Evolutionary conservation across 371 early-diverging fungal genomes (phyloP), one percentile per base, ranked within the genome.

Genomic region (Mucor ambiguus): DNA sequence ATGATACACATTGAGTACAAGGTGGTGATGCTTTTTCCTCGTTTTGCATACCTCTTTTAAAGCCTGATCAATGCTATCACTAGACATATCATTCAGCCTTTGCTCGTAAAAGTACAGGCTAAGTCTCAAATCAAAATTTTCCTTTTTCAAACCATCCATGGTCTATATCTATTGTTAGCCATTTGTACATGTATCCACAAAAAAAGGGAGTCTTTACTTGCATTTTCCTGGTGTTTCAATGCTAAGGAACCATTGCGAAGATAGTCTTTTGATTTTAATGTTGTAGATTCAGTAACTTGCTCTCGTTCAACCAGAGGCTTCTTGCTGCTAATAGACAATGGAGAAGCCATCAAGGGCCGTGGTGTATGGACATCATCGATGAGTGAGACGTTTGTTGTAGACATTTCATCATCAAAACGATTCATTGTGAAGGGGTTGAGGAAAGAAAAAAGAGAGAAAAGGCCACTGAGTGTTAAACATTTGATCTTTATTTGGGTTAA

Each of bases 81-180:
- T 89, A 7, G 90, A 85, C 29, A 84, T 54, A 49, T 88, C 79
- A 20, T 72, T 77, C 20, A 90, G 64, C 9, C 82, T 71, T 44
- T 91, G 86, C 62, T 91, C 88, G 64, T 90, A 64, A 68, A 78
- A 88, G 69, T 87, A 92, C 8, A 89, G 80, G 32, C 85, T 83
- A 65, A 93, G 72, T 63, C 90, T 90, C 60, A 92, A 79, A 48
- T 81, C 80, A 65, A 91, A 92, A 67, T 85, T 89, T 32, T 90
- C 91, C 72, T 90, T 92, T 38, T 84, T 84, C 33, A 91, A 72
- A 7, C 68, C 76, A 66, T 93, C 92, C 57, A 93, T 81, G 1
- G 85, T 77, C 93, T 93, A 69, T 24, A 28, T 10, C n/a, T 37
- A 60, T 56, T 20, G 35, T 63, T 30, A 30, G 9, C 10, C 12